A percentile compares a stretch with the other conserved stretches of the same genome.
These are phyloP conservation scores for Termitomyces titanicus DNA, from an alignment of 768 basidiomycete genomes.

Conservation along the genomic window DNA sequence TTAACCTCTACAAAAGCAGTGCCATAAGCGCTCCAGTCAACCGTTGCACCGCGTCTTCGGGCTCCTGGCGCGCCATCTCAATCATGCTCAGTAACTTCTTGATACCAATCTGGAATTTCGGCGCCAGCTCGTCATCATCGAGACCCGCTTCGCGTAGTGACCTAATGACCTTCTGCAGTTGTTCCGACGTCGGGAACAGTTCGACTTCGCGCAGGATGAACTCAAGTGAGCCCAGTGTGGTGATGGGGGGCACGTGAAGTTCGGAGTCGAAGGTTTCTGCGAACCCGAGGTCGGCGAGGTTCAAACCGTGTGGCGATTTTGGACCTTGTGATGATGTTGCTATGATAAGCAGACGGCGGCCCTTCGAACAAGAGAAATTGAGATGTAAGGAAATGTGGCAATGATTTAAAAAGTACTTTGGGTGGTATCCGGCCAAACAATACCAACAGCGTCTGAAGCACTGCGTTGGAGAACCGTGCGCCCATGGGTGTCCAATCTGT, in stretches of 20 bases:
- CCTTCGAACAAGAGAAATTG: slow-evolving; percentile 39
- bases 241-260: slow-evolving; percentile 80
- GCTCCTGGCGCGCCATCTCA: slow-evolving; percentile 98
- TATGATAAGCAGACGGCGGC: slow-evolving; percentile 85
- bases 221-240: slow-evolving; percentile 67
- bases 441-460: slow-evolving; percentile 87
- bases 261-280: slow-evolving; percentile 88
- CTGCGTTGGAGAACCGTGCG: slow-evolving; percentile 92
- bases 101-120: slow-evolving; percentile 77
- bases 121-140: slow-evolving; percentile 37
- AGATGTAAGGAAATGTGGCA: neutral
- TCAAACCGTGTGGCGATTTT: slow-evolving; percentile 78
- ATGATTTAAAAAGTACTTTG: slow-evolving; percentile 55
- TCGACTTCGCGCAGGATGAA: slow-evolving; percentile 74
- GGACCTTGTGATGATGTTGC: slow-evolving; percentile 89
- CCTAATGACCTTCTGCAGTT: slow-evolving; percentile 53
- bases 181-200: slow-evolving; percentile 59
- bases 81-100: slow-evolving; percentile 89
- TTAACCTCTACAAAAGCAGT: slow-evolving; percentile 35
- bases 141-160: slow-evolving; percentile 78
- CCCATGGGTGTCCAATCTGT: slow-evolving; percentile 97
- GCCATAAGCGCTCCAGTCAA: slow-evolving; percentile 63
- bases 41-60: slow-evolving; percentile 73
- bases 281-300: slow-evolving; percentile 85
- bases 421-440: slow-evolving; percentile 87